These are phyloP conservation scores for Botryotinia globosa DNA, from an alignment of 2,329 filamentous ascomycete genomes.

Conservation along the genomic window DNA sequence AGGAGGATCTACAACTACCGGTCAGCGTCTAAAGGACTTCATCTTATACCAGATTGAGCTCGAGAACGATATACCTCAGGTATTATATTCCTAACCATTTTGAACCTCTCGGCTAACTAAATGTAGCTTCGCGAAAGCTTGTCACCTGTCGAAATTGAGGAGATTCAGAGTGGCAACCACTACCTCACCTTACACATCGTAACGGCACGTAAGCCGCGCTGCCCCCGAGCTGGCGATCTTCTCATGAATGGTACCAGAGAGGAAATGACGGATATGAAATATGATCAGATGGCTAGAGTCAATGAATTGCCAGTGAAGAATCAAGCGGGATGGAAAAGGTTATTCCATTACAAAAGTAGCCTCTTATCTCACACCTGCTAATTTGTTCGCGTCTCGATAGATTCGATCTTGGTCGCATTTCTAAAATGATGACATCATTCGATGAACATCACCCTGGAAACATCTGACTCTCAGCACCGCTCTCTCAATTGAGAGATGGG, in stretches of 20 bases:
- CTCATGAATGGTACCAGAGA: slow-evolving; percentile 32
- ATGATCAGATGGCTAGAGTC: slow-evolving; percentile 32
- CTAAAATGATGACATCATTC: slow-evolving; percentile 14
- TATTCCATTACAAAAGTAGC: background rate
- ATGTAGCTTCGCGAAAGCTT: slow-evolving; percentile 28
- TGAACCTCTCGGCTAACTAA: background rate
- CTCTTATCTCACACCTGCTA: background rate
- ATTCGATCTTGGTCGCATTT: slow-evolving; percentile 8
- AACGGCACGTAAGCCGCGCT: slow-evolving; percentile 34
- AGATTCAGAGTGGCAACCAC: slow-evolving; percentile 29
- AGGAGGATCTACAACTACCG: slow-evolving; percentile 14
- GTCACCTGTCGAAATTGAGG: slow-evolving; percentile 15
- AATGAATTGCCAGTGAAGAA: slow-evolving; percentile 14
- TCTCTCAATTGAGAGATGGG: background rate
- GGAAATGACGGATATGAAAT: slow-evolving; percentile 34
- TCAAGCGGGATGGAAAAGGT: slow-evolving; percentile 19
- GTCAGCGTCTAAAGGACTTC: slow-evolving; percentile 15
- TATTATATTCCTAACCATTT: background rate
- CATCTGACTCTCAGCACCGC: background rate
- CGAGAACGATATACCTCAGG: slow-evolving; percentile 25
- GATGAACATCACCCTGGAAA: slow-evolving; percentile 15
- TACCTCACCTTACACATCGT: slow-evolving; percentile 36
- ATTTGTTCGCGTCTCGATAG: slow-evolving; percentile 1
- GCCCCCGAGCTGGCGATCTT: slow-evolving; percentile 32
- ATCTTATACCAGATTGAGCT: slow-evolving; percentile 15